Percentiles rank a stretch among this genome's conserved stretches.
phyloP scores from a whole-genome alignment of 2,329 filamentous ascomycete species.

The Apiospora sp. region DNA sequence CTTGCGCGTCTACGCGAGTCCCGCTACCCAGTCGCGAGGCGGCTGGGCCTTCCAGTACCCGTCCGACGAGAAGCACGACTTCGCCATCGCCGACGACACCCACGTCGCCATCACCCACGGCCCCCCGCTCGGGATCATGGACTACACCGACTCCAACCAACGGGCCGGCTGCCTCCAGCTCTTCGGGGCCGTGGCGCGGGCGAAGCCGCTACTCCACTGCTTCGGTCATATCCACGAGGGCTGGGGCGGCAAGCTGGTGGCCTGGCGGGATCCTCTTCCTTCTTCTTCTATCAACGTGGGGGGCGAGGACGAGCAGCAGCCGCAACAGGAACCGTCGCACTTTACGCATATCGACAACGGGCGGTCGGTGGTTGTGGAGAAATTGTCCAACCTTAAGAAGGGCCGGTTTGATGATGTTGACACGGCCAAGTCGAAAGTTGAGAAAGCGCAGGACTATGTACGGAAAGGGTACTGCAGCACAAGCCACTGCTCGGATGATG shows the following conservation, averaged over 20 bases:
- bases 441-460: neutral
- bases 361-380: neutral
- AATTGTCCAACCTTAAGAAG: neutral
- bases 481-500: neutral
- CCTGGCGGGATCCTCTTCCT: neutral
- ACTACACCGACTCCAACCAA: neutral
- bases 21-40: conserved; percentile 55
- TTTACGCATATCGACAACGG: neutral
- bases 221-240: conserved; percentile 68
- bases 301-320: neutral
- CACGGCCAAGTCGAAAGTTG: neutral
- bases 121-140: neutral
- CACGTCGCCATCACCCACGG: neutral
- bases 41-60: conserved; percentile 61
- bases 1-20: conserved; percentile 61
- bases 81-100: conserved; percentile 38
- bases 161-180: neutral
- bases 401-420: neutral
- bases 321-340: neutral
- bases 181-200: conserved; percentile 47
- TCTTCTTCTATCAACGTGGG: neutral
- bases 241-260: conserved; percentile 63
- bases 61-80: conserved; percentile 46
- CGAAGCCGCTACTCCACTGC: conserved; percentile 58
- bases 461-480: neutral